Conservation (phyloP, 2,329 filamentous ascomycete genomes). For the Epichloe baconii region DNA sequence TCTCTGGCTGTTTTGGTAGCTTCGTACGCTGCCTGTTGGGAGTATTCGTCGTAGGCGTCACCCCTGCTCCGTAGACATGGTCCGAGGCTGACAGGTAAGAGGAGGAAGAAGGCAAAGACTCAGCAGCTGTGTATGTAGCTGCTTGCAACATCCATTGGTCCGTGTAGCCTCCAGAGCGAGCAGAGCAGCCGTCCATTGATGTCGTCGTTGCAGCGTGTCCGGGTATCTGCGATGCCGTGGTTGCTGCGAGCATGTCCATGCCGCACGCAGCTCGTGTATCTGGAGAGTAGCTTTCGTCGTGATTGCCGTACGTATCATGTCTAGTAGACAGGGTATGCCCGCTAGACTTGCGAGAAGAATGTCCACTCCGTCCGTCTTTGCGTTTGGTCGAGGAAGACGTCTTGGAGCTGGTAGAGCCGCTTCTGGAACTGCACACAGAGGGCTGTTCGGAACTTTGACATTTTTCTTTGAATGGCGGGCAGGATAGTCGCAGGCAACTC, state of each 20-base stretch:
- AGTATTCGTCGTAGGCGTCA: not conserved
- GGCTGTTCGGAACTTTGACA: constrained; percentile 12
- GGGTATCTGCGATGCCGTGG: not conserved
- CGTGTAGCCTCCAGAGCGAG: too few species aligned
- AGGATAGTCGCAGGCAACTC: constrained; percentile 22
- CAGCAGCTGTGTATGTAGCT: not conserved
- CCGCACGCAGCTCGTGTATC: not conserved
- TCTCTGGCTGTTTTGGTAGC: not conserved
- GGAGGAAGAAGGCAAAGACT: not conserved
- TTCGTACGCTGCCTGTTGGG: not conserved
- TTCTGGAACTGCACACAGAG: constrained; percentile 1
- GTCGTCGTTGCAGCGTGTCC: not conserved
- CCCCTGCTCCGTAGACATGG: not conserved
- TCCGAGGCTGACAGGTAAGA: not conserved
- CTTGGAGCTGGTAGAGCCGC: not conserved
- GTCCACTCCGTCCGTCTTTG: not conserved
- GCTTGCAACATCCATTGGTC: not conserved
- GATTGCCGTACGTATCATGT: not conserved
- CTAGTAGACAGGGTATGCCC: not conserved
- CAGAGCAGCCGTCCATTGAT: not conserved
- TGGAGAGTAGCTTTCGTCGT: not conserved
- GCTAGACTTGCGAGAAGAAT: not conserved
- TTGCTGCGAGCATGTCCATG: not conserved
- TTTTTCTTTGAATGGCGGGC: constrained; percentile 17
- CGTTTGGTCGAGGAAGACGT: not conserved